A percentile compares a stretch with the other conserved stretches of the same genome.
phyloP scores from a whole-genome alignment of 164 flowering plant species.

The Piper longum region DNA sequence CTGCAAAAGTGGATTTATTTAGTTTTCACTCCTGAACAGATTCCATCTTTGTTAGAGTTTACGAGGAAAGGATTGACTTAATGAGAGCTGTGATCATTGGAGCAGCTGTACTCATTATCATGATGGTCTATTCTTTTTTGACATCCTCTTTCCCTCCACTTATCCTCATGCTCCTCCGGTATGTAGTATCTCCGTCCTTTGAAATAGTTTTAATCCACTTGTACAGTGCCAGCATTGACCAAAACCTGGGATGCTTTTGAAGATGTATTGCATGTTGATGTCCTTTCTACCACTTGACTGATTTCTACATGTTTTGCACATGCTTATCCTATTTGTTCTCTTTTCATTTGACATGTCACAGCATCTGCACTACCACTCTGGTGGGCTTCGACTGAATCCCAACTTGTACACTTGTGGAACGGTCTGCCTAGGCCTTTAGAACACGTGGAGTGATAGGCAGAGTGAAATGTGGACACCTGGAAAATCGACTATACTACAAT shows the following conservation, averaged over 20 bases:
- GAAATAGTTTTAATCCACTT: no score
- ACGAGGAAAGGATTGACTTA: constrained; percentile 72
- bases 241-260: no score
- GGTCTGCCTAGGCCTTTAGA: constrained; percentile 89
- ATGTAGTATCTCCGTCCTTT: constrained; percentile 13
- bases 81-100: constrained; percentile 87
- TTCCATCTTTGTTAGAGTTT: constrained; percentile 59
- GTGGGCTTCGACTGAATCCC: constrained; percentile 81
- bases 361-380: constrained; percentile 62
- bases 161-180: constrained; percentile 76
- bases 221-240: no score
- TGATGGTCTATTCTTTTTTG: constrained; percentile 81
- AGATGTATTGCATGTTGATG: no score
- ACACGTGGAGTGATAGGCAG: constrained; percentile 59
- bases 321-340: neutral
- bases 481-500: constrained; percentile 67
- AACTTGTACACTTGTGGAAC: constrained; percentile 68
- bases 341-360: constrained; percentile 12
- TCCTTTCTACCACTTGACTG: neutral
- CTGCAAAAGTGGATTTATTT: no score
- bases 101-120: constrained; percentile 82
- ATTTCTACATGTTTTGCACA: neutral
- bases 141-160: constrained; percentile 39
- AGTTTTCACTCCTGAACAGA: constrained; percentile 50
- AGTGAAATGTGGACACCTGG: constrained; percentile 67